Conservation (phyloP, 139 green algal genomes). For the Coelastrella sp. region DNA sequence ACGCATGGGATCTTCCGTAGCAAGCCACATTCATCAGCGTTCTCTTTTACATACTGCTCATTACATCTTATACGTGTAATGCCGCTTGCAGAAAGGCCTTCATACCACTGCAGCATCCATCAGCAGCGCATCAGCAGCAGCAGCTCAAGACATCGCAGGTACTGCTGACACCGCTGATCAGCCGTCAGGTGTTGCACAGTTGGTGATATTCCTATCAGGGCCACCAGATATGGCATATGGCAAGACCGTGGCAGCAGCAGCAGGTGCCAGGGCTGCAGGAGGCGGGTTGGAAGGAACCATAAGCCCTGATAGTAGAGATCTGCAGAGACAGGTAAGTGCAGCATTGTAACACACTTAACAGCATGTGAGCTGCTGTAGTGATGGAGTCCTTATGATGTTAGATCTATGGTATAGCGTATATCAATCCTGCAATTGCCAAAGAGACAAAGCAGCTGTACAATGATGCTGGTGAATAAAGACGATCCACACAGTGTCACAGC, state of each 20-base stretch:
- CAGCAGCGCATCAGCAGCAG: neutral
- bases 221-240: constrained; percentile 74
- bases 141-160: constrained; percentile 19
- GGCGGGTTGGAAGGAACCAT: neutral
- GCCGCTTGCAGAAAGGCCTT: constrained; percentile 1
- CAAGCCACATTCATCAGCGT: too few species aligned
- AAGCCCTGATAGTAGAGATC: neutral
- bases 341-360: too few species aligned
- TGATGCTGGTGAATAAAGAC: too few species aligned
- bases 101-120: too few species aligned
- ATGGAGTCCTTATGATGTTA: too few species aligned
- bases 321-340: constrained; percentile 3
- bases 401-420: neutral
- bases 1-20: too few species aligned
- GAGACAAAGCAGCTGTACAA: too few species aligned
- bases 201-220: constrained; percentile 52
- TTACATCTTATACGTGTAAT: neutral
- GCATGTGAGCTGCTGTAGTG: neutral
- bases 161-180: neutral
- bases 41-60: too few species aligned
- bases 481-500: too few species aligned
- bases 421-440: neutral
- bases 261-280: neutral
- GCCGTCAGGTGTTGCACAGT: neutral
- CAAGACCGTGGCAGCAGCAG: constrained; percentile 17